A percentile compares a stretch with the other conserved stretches of the same genome.
These are phyloP conservation scores for Talaromyces sp. DNA, from an alignment of 2,329 filamentous ascomycete genomes.

Conservation along the genomic window DNA sequence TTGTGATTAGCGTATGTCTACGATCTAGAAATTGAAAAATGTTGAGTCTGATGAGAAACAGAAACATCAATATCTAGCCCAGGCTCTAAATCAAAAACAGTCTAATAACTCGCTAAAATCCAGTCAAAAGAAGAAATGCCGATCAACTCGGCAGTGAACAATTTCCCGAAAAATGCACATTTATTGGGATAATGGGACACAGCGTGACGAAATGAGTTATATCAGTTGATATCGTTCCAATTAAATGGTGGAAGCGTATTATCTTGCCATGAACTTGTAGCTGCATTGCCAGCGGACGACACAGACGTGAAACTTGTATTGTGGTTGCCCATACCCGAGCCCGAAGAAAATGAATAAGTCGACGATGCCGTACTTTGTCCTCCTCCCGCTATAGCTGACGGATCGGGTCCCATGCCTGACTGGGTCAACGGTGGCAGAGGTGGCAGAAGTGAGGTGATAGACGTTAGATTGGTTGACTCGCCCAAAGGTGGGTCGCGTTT, in stretches of 20 bases:
- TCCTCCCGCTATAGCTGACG: not conserved
- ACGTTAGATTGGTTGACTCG: constrained; percentile 7
- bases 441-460: constrained; percentile 18
- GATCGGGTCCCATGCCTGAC: constrained; percentile 19
- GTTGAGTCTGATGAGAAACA: not conserved
- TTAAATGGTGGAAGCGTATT: constrained; percentile 41
- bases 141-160: not conserved
- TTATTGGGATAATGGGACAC: not conserved
- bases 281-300: not conserved
- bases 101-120: not conserved
- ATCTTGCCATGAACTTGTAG: constrained; percentile 31
- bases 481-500: not conserved
- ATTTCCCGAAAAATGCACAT: not conserved
- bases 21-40: not conserved
- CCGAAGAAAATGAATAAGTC: constrained; percentile 4
- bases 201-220: not conserved
- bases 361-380: not conserved
- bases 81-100: not conserved
- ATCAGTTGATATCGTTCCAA: constrained; percentile 32
- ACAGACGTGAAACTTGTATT: constrained; percentile 8
- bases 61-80: not conserved
- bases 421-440: constrained; percentile 29
- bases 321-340: not conserved
- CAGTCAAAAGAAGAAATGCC: not conserved
- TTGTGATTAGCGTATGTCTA: not conserved